These are phyloP conservation scores for Aquilaria malaccensis DNA, from an alignment of 345 rosid species.

Conservation along the genomic window DNA sequence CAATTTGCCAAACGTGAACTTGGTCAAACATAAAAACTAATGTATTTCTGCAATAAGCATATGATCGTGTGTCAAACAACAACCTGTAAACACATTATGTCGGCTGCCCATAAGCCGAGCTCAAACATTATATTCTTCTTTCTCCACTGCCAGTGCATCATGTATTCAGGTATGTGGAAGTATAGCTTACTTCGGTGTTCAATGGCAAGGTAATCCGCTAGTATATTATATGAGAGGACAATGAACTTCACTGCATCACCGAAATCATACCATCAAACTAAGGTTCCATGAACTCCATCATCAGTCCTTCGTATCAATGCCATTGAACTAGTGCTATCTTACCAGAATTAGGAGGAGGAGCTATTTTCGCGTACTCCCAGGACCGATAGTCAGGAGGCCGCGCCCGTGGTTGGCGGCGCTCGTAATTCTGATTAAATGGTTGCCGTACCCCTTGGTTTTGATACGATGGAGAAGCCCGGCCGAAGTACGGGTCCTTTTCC, in stretches of 20 bases:
- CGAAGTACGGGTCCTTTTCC: slow-evolving; percentile 25
- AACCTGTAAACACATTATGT: slow-evolving; percentile 96
- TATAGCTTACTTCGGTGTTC: slow-evolving; percentile 72
- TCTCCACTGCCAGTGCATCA: slow-evolving; percentile 84
- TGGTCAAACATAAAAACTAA: slow-evolving; percentile 1
- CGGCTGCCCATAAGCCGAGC: slow-evolving; percentile 89
- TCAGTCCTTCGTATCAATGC: neutral
- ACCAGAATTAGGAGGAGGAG: slow-evolving; percentile 57
- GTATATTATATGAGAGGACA: slow-evolving; percentile 75
- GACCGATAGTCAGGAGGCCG: slow-evolving; percentile 52
- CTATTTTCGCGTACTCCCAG: slow-evolving; percentile 62
- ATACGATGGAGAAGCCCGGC: slow-evolving; percentile 27
- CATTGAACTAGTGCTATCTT: neutral
- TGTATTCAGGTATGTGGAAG: slow-evolving; percentile 65
- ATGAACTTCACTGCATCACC: slow-evolving; percentile 58
- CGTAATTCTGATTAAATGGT: slow-evolving; percentile 32
- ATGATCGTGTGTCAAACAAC: slow-evolving; percentile 2
- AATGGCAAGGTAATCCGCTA: slow-evolving; percentile 89
- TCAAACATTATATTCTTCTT: slow-evolving; percentile 66
- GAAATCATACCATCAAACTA: slow-evolving; percentile 10
- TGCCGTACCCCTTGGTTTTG: slow-evolving; percentile 26
- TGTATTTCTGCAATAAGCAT: neutral
- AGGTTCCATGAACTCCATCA: neutral
- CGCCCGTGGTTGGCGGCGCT: slow-evolving; percentile 31
- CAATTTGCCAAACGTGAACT: too few species aligned